These are phyloP conservation scores for Chrysosporium queenslandicum DNA, from an alignment of 2,329 filamentous ascomycete genomes.

Conservation along the genomic window DNA sequence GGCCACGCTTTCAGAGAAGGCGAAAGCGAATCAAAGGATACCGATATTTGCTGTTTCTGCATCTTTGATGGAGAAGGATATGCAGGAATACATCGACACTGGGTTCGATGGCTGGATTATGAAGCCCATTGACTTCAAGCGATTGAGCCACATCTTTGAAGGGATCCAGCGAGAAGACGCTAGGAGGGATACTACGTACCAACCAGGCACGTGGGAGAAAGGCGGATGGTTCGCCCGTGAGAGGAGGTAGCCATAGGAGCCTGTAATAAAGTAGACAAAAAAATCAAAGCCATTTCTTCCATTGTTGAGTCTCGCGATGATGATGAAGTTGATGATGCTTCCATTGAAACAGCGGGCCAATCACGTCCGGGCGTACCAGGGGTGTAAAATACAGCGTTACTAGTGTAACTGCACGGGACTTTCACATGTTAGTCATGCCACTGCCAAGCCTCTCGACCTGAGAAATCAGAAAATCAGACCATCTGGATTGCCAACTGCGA, in stretches of 20 bases:
- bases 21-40: not conserved
- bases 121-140: conserved; percentile 7
- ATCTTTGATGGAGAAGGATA: not conserved
- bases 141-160: not conserved
- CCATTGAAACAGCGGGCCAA: too few relatives aligned
- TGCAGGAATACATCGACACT: conserved; percentile 3
- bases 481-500: not conserved
- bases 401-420: not conserved
- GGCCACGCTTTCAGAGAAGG: not conserved
- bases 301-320: too few relatives aligned
- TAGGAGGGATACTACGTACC: not conserved
- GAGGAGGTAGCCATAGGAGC: too few relatives aligned
- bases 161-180: not conserved
- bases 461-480: not conserved
- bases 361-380: not conserved
- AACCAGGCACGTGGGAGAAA: conserved; percentile 4
- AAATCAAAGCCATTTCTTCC: not conserved
- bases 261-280: too few relatives aligned
- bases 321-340: too few relatives aligned
- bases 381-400: not conserved
- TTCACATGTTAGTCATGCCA: conserved; percentile 4
- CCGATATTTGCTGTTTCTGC: conserved; percentile 8
- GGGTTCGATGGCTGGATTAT: conserved; percentile 10
- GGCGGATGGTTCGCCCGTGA: conserved; percentile 1
- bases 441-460: not conserved